phyloP scores from a whole-genome alignment of 176 grass and related monocot genomes.

The Thinopyrum elongatum region DNA sequence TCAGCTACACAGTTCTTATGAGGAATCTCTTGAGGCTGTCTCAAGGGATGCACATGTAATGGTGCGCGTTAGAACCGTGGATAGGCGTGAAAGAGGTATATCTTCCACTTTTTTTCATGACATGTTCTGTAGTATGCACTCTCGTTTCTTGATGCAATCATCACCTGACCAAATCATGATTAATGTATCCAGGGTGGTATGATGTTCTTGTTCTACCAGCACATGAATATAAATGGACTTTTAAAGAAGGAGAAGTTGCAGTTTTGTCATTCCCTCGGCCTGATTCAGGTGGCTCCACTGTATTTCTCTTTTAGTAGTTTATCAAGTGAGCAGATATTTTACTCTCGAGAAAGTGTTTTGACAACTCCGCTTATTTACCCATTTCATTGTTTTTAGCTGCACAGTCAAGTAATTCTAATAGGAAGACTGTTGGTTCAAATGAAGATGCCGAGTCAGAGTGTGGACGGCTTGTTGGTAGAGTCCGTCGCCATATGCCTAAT shows the following conservation, averaged over 20 bases:
- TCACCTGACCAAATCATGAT: slow-evolving; percentile 19
- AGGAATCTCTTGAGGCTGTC: slow-evolving; percentile 73
- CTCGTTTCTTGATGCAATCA: slow-evolving; percentile 8
- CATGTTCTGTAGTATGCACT: neutral
- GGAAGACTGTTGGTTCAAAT: slow-evolving; percentile 42
- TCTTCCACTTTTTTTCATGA: neutral
- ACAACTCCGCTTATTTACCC: neutral
- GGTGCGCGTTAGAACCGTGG: slow-evolving; percentile 71
- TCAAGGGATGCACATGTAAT: slow-evolving; percentile 78
- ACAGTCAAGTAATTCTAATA: slow-evolving; percentile 77
- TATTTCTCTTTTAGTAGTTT: slow-evolving; percentile 27
- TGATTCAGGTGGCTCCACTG: slow-evolving; percentile 60
- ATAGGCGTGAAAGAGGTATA: slow-evolving; percentile 92
- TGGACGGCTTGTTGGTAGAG: slow-evolving; percentile 72
- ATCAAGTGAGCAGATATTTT: neutral
- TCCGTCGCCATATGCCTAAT: slow-evolving; percentile 70
- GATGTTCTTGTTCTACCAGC: slow-evolving; percentile 79
- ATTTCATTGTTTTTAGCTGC: slow-evolving; percentile 32
- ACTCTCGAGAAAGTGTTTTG: neutral
- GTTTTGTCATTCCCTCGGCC: slow-evolving; percentile 74
- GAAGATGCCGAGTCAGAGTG: slow-evolving; percentile 55
- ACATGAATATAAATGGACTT: slow-evolving; percentile 92
- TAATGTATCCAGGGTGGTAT: slow-evolving; percentile 76
- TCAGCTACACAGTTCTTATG: slow-evolving; percentile 89
- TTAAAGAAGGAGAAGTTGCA: slow-evolving; percentile 92